phyloP scores from a whole-genome alignment of 768 basidiomycete species.

The Collybia sordida region DNA sequence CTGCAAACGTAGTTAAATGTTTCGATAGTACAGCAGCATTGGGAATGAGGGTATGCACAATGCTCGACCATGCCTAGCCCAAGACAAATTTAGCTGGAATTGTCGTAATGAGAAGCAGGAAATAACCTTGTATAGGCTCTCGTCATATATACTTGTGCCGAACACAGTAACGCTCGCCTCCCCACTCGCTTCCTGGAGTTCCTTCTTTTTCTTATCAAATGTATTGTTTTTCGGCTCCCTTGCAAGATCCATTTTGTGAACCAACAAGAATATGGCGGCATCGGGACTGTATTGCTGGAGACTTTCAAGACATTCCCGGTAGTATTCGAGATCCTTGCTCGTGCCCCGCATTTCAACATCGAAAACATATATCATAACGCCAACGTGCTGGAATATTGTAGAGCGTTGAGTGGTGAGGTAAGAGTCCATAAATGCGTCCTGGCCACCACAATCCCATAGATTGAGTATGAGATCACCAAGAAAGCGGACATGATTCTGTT shows the following conservation, averaged over 20 bases:
- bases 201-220: conserved; percentile 72
- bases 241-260: conserved; percentile 98
- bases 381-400: conserved; percentile 96
- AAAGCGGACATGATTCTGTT: conserved; percentile 96
- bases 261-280: conserved; percentile 83
- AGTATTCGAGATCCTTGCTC: conserved; percentile 87
- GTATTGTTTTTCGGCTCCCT: conserved; percentile 55
- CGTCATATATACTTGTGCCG: conserved; percentile 96
- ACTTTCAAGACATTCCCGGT: conserved; percentile 86
- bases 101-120: conserved; percentile 6
- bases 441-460: conserved; percentile 98
- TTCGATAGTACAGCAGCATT: conserved; percentile 87
- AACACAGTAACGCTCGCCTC: conserved; percentile 69
- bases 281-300: conserved; percentile 77
- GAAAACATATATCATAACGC: conserved; percentile 98
- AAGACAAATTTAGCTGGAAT: conserved; percentile 1
- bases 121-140: conserved; percentile 88
- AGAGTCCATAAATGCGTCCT: conserved; percentile 97
- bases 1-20: conserved; percentile 84
- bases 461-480: conserved; percentile 95
- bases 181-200: conserved; percentile 68
- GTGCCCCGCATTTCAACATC: conserved; percentile 89
- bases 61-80: conserved; percentile 94
- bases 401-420: conserved; percentile 89
- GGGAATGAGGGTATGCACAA: conserved; percentile 95